phyloP scores from a whole-genome alignment of 2,329 filamentous ascomycete species.

The Didymella lethalis region DNA sequence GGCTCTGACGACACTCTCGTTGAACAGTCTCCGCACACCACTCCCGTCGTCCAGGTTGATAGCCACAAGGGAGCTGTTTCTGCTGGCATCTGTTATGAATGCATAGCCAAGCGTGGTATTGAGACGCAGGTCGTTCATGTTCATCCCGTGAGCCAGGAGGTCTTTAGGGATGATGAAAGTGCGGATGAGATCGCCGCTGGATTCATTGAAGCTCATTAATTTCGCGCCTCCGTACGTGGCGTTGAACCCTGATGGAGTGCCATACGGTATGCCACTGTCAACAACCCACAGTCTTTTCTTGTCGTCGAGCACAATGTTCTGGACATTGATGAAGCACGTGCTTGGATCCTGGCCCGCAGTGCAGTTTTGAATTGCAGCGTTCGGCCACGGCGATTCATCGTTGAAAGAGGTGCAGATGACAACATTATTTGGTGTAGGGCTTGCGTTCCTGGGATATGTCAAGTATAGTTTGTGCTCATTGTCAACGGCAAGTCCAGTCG shows the following conservation, averaged over 20 bases:
- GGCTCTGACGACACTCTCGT: slow-evolving; percentile 47
- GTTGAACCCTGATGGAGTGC: slow-evolving; percentile 30
- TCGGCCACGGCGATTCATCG: slow-evolving; percentile 52
- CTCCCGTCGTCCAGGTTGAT: slow-evolving; percentile 51
- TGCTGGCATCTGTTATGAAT: slow-evolving; percentile 54
- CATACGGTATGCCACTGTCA: slow-evolving; percentile 52
- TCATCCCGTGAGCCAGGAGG: slow-evolving; percentile 47
- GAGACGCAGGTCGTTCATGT: slow-evolving; percentile 55
- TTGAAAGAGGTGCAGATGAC: slow-evolving; percentile 51
- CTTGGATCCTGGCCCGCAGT: slow-evolving; percentile 49
- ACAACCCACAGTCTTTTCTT: slow-evolving; percentile 53
- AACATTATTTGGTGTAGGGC: slow-evolving; percentile 50
- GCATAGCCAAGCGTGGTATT: slow-evolving; percentile 56
- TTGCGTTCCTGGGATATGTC: slow-evolving; percentile 54
- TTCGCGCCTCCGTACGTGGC: slow-evolving; percentile 51
- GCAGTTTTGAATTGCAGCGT: slow-evolving; percentile 53
- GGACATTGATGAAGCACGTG: slow-evolving; percentile 57
- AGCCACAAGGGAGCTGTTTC: slow-evolving; percentile 50
- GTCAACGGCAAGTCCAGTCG: slow-evolving; percentile 54
- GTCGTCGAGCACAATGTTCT: slow-evolving; percentile 55
- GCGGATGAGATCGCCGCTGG: slow-evolving; percentile 42
- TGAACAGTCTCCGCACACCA: slow-evolving; percentile 50
- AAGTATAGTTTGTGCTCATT: slow-evolving; percentile 50
- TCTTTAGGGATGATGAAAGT: slow-evolving; percentile 51
- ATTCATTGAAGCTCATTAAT: slow-evolving; percentile 53